phyloP scores from a whole-genome alignment of 2,329 filamentous ascomycete species.

The Aspergillus niger region DNA sequence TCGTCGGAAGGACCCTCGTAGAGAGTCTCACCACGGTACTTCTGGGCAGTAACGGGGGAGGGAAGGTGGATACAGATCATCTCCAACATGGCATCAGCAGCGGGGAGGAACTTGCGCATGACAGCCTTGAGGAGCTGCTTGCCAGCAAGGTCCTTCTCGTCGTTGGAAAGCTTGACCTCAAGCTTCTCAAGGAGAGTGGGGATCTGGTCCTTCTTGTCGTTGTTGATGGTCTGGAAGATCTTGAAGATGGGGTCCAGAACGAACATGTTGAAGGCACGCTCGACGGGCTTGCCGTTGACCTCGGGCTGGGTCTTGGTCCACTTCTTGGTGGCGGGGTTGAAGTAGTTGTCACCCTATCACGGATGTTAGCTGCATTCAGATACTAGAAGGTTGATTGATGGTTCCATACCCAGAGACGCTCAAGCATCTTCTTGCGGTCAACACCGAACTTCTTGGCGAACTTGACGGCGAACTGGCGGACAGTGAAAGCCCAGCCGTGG shows the following conservation, averaged over 20 bases:
- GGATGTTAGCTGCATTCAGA: not conserved
- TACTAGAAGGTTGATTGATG: slow-evolving; percentile 24
- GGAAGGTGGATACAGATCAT: slow-evolving; percentile 99
- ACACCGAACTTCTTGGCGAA: slow-evolving; percentile 99
- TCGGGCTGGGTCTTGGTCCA: slow-evolving; percentile 82
- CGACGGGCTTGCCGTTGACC: slow-evolving; percentile 82
- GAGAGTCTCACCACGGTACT: slow-evolving; percentile 96
- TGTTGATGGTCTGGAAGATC: slow-evolving; percentile 95
- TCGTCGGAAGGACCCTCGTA: slow-evolving; percentile 98
- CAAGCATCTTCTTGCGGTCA: slow-evolving; percentile 99
- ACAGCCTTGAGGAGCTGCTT: slow-evolving; percentile 97
- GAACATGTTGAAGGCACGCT: slow-evolving; percentile 99
- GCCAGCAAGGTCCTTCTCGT: slow-evolving; percentile 93
- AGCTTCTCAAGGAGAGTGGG: slow-evolving; percentile 85
- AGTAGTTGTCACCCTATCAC: slow-evolving; percentile 86
- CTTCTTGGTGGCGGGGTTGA: slow-evolving; percentile 99
- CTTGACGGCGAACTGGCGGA: slow-evolving; percentile 92
- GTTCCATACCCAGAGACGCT: slow-evolving; percentile 87
- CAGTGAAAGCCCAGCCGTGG: slow-evolving; percentile 99
- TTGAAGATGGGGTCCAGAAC: slow-evolving; percentile 99
- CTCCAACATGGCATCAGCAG: slow-evolving; percentile 96
- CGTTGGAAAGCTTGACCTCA: slow-evolving; percentile 80
- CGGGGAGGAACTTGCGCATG: slow-evolving; percentile 98
- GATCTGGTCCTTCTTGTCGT: slow-evolving; percentile 97
- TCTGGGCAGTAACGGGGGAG: slow-evolving; percentile 92